phyloP scores from a whole-genome alignment of 2,329 filamentous ascomycete genomes.

The Trichoderma lentiforme region DNA sequence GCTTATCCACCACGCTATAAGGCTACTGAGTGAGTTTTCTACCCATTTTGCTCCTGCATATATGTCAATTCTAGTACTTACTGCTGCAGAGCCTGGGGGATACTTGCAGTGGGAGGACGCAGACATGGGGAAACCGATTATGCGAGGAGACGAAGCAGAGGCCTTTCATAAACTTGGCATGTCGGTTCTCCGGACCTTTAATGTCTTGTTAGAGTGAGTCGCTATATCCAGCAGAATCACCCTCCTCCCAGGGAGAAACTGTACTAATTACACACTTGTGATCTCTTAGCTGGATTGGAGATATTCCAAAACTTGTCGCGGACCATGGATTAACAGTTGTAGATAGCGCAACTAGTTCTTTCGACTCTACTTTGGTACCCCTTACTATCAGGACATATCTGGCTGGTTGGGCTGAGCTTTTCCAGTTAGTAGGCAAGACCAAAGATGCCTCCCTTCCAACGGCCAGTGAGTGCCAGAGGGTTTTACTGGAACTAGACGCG shows the following conservation, averaged over 20 bases:
- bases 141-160: not conserved
- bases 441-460: not conserved
- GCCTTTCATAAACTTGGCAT: not conserved
- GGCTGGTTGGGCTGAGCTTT: not conserved
- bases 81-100: not conserved
- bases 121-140: not conserved
- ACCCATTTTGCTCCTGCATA: not conserved
- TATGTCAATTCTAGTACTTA: not conserved
- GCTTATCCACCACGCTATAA: not conserved
- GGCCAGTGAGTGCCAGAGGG: not conserved
- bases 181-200: not conserved
- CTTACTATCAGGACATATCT: not conserved
- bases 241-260: not conserved
- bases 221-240: not conserved
- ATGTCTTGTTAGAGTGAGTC: not conserved
- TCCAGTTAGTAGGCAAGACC: not conserved
- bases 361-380: not conserved
- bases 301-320: not conserved
- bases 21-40: not conserved
- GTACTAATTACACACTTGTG: not conserved
- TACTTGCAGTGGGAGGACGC: not conserved
- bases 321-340: not conserved
- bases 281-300: not conserved
- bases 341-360: not conserved
- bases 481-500: not conserved